Conservation (phyloP, 2,329 filamentous ascomycete species). For the Talaromyces sp. region DNA sequence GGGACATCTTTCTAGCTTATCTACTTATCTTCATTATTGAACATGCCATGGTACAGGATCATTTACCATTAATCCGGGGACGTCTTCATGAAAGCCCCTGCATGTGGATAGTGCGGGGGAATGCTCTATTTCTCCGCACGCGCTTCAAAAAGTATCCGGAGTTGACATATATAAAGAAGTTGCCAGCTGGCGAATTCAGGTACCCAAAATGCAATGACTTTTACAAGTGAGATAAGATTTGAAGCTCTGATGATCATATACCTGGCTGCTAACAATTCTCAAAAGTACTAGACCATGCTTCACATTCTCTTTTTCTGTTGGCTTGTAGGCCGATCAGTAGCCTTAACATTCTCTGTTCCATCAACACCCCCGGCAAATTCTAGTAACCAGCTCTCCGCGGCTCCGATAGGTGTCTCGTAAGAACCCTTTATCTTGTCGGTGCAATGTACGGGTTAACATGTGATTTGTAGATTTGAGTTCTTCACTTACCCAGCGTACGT, state of each 20-base stretch:
- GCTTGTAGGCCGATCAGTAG: slow-evolving; percentile 12
- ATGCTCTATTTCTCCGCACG: neutral
- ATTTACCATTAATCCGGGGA: neutral
- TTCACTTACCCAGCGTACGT: slow-evolving; percentile 56
- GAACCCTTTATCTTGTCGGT: slow-evolving; percentile 19
- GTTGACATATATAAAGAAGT: too few species aligned
- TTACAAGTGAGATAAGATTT: neutral
- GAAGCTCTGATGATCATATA: neutral
- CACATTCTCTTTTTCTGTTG: neutral
- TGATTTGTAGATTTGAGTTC: slow-evolving; percentile 48
- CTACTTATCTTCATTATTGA: too few species aligned
- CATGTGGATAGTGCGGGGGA: too few species aligned
- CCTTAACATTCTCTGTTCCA: slow-evolving; percentile 36
- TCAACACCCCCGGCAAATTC: slow-evolving; percentile 31
- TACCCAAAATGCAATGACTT: too few species aligned
- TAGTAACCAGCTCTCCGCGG: slow-evolving; percentile 34
- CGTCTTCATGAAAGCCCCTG: too few species aligned
- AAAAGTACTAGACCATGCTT: too few species aligned
- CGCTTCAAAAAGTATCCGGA: too few species aligned
- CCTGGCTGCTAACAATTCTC: too few species aligned
- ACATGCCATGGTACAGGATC: neutral
- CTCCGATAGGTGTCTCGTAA: slow-evolving; percentile 48
- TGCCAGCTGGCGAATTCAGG: too few species aligned
- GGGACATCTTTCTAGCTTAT: too few species aligned
- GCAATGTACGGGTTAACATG: too few species aligned